Base-by-base conservation (phyloP, 2,329 filamentous ascomycete genomes). In the Tolypocladium amazonense region DNA sequence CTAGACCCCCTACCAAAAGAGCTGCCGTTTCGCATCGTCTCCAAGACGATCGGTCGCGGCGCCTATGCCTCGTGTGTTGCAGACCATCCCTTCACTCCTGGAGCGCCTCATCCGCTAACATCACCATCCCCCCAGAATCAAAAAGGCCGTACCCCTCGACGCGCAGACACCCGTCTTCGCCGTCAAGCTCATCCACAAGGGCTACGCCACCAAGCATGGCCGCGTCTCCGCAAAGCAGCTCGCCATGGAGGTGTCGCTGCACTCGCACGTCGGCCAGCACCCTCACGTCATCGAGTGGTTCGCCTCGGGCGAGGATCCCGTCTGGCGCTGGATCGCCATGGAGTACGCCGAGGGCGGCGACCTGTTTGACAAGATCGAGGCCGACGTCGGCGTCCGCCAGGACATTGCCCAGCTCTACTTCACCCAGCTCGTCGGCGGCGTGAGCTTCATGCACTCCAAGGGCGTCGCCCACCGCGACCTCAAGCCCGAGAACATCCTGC, bases 241-340 rank as follows among this genome's bases (percentile, higher is more conserved):
- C 64, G 84, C 87, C 67, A 90, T 96, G 83, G 94, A 99, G 76
- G 89, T 96, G 47, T 89, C 89, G 3, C 81, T 99, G 23, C 94
- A 99, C 77, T 88, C 87, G 57, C 88, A 93, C 70, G 87, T 97
- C 59, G 90, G 90, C 56, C 87, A 90, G 65, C 95, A 99, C 71
- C 85, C 88, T 58, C 96, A 99, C 73, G 88, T 99, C 65, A 97
- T 99, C 68, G 88, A 91, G 70, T 97, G 91, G 82, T 92, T 95
- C 67, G 87, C 88, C 50, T 89, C 88, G 1, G 93, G 92, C 59
- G 90, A 97, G 72, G 92, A 99, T 71, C 69, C 80, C 0, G 77
- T 87, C 23, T 99, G 94, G 93, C 85, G 89, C 66, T 99, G 94
- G 94, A 96, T 99, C 67, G 93, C 92, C 45, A 97, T 99, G 92